Evolutionary conservation across 73 alveolate genomes (phyloP), one percentile per base, ranked within the genome.

Genomic region (Urostyla sp.): DNA sequence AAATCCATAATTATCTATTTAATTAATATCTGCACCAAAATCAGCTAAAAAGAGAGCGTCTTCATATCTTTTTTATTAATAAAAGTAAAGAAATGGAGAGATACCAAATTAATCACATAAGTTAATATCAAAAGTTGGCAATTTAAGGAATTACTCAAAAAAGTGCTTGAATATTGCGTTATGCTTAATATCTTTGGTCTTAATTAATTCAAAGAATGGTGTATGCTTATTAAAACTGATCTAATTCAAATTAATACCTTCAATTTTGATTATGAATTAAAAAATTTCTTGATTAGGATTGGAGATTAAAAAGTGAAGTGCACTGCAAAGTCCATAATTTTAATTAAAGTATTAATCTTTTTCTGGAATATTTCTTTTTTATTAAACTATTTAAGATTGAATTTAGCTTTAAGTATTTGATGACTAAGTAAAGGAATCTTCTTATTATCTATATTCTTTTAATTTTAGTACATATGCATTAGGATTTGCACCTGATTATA

Each of bases 401-500:
- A 40, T 20, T 31, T 13, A 50, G 15, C 20, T 15, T 15, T 50
- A 48, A n/a, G 7, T 7, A 46, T 69, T 34, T 36, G 83, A 49
- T 18, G 21, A 53, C 30, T 69, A 32, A 69, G 67, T 69, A 16
- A 3, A n/a, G 21, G 52, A 45, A 15, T 46, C 16, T 3, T n/a
- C 82, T 0, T 32, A 87, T 24, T 87, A 91, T 88, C 97, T 72
- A 35, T 38, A 75, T 50, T 87, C 23, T 40, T 66, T 74, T 7
- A 85, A 36, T 58, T 88, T 91, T 15, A 79, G 80, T 15, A 91
- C 88, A 13, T 55, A 34, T 0, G 91, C 86, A 54, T 72, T 50
- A 0, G 80, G 72, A 48, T 91, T 78, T 7, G 97, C 97, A 32
- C 97, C 97, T 11, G 21, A 8, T 38, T 72, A 56, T 24, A 91